phyloP scores from a whole-genome alignment of 768 basidiomycete species.

The Trametes cinnabarina region DNA sequence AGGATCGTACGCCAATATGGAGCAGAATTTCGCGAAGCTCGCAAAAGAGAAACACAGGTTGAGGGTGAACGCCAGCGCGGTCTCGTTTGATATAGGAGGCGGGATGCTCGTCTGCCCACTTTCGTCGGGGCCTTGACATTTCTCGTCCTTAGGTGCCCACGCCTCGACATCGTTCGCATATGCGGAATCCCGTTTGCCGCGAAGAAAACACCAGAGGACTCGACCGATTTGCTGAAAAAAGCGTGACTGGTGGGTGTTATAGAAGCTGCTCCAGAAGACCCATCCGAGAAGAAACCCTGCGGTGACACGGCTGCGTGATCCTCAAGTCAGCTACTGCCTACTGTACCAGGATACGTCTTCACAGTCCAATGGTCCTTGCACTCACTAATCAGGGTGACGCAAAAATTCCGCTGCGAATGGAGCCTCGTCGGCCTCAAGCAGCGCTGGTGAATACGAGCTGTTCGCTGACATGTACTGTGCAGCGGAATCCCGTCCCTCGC shows the following conservation, averaged over 20 bases:
- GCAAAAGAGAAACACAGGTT: constrained; percentile 29
- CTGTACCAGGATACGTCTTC: background rate
- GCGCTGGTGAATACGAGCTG: background rate
- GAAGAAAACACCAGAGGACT: constrained; percentile 10
- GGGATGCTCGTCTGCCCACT: constrained; percentile 4
- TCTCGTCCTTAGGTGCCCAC: background rate
- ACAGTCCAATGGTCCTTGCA: background rate
- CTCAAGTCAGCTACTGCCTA: background rate
- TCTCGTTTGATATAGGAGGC: constrained; percentile 20
- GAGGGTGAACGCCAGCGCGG: constrained; percentile 26
- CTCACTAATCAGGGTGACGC: constrained; percentile 36
- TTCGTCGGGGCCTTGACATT: constrained; percentile 9
- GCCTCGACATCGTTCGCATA: constrained; percentile 5
- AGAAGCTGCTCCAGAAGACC: constrained; percentile 37
- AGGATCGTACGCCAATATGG: constrained; percentile 21
- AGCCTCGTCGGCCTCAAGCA: constrained; percentile 11
- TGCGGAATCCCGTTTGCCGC: background rate
- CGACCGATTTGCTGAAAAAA: constrained; percentile 9
- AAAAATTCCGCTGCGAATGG: constrained; percentile 26
- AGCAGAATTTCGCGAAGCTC: constrained; percentile 26
- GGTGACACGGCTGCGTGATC: constrained; percentile 32
- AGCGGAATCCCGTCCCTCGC: too few relatives aligned
- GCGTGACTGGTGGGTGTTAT: constrained; percentile 15
- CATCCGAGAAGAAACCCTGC: constrained; percentile 42
- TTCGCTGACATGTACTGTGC: too few relatives aligned